phyloP scores from a whole-genome alignment of 345 rosid species.

The Citrus mangshanensis region DNA sequence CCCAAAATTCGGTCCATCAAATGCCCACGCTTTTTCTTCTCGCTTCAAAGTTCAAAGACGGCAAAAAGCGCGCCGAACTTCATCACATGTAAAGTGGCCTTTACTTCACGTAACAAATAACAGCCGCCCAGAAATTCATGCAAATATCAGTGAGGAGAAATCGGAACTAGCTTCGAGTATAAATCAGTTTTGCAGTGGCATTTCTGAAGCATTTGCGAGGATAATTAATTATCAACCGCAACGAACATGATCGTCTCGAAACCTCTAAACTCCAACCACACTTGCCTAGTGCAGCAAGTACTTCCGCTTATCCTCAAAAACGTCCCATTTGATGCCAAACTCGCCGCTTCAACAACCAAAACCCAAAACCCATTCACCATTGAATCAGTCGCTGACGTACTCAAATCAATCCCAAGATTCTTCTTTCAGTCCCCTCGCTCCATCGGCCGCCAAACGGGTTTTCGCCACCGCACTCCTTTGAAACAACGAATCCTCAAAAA shows the following conservation, averaged over 20 bases:
- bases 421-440: conserved; percentile 78
- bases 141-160: too few relatives aligned
- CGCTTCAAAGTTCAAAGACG: too few relatives aligned
- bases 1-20: too few relatives aligned
- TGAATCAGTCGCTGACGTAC: conserved; percentile 49
- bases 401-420: conserved; percentile 62
- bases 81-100: too few relatives aligned
- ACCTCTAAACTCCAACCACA: conserved; percentile 20
- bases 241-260: conserved; percentile 7
- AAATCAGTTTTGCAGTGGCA: background rate
- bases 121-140: too few relatives aligned
- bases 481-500: conserved; percentile 55
- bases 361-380: conserved; percentile 31
- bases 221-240: background rate
- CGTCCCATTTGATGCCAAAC: conserved; percentile 56
- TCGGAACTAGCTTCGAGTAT: too few relatives aligned
- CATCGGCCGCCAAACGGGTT: conserved; percentile 64
- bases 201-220: background rate
- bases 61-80: too few relatives aligned
- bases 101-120: too few relatives aligned
- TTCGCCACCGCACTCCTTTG: conserved; percentile 73
- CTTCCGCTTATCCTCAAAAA: conserved; percentile 52
- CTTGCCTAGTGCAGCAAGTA: conserved; percentile 31
- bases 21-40: too few relatives aligned
- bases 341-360: conserved; percentile 39